Conservation (phyloP, 176 grass and related monocot genomes). For the Miscanthus lutarioriparius region DNA sequence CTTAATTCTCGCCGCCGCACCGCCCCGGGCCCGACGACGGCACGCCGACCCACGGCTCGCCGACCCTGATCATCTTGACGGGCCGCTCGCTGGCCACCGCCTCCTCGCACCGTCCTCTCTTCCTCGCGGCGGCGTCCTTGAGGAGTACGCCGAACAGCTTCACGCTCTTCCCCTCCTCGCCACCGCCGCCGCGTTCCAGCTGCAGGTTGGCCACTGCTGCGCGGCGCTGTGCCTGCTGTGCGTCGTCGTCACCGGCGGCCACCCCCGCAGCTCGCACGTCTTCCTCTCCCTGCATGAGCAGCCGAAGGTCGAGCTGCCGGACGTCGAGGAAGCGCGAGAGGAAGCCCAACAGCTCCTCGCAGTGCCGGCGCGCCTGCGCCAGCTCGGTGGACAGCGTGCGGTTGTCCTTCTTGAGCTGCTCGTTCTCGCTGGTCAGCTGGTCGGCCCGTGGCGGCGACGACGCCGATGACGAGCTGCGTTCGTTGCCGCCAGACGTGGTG, state of each 20-base stretch:
- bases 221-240: not conserved
- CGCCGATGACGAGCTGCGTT: slow-evolving; percentile 54
- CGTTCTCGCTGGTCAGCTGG: slow-evolving; percentile 55
- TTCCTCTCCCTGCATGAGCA: slow-evolving; percentile 49
- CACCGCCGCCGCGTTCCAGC: not conserved
- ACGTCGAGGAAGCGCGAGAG: slow-evolving; percentile 82
- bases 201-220: not conserved
- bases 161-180: slow-evolving; percentile 38
- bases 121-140: slow-evolving; percentile 40
- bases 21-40: slow-evolving; percentile 38
- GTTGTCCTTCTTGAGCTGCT: slow-evolving; percentile 71
- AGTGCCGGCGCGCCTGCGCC: slow-evolving; percentile 49
- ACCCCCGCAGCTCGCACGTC: not conserved
- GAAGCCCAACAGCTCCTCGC: slow-evolving; percentile 67
- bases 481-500: slow-evolving; percentile 52
- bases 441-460: slow-evolving; percentile 48
- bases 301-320: slow-evolving; percentile 47
- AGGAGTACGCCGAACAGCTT: slow-evolving; percentile 81
- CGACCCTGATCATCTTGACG: slow-evolving; percentile 57
- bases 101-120: slow-evolving; percentile 52
- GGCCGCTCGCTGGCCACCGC: slow-evolving; percentile 38
- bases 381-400: slow-evolving; percentile 56
- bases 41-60: slow-evolving; percentile 54
- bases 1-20: slow-evolving; percentile 41
- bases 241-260: not conserved